Evolutionary conservation across 768 basidiomycete species (phyloP).

Genomic region (Hypholoma sublateritium): DNA sequence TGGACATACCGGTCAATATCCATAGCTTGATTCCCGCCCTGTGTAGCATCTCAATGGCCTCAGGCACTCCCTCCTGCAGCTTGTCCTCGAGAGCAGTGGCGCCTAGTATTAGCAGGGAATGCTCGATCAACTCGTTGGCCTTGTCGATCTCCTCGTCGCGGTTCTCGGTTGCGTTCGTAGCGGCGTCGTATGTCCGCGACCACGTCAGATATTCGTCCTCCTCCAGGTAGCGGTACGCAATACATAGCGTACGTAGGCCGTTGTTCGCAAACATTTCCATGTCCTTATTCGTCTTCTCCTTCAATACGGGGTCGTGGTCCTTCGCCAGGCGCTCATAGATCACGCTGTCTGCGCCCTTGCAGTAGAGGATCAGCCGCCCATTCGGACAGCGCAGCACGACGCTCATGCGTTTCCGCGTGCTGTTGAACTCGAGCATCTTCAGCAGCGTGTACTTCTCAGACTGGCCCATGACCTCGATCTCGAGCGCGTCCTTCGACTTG

Average conservation of each 20-base stretch:
- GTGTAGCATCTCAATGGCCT: conserved; percentile 90
- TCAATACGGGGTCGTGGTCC: conserved; percentile 71
- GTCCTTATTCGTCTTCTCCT: conserved; percentile 78
- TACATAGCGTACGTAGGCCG: conserved; percentile 88
- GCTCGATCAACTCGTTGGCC: conserved; percentile 82
- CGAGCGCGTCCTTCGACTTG: conserved; percentile 70
- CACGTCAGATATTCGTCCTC: conserved; percentile 87
- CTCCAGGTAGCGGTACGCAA: conserved; percentile 73
- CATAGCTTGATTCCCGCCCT: conserved; percentile 95
- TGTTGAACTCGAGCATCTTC: conserved; percentile 90
- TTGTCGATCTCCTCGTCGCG: conserved; percentile 92
- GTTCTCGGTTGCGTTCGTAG: conserved; percentile 71
- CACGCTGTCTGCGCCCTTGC: conserved; percentile 97
- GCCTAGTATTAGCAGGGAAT: conserved; percentile 80
- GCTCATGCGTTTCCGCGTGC: conserved; percentile 94
- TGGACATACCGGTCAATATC: conserved; percentile 82
- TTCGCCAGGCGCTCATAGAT: conserved; percentile 84
- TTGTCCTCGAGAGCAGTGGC: conserved; percentile 98
- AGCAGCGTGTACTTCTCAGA: conserved; percentile 78
- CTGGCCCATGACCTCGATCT: conserved; percentile 92
- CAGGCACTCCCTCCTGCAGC: conserved; percentile 94
- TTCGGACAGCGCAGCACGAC: conserved; percentile 85
- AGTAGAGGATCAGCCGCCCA: conserved; percentile 79
- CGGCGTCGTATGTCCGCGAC: conserved; percentile 79
- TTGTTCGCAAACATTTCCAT: conserved; percentile 94